Evolutionary conservation across 2,329 filamentous ascomycete genomes (phyloP), one percentile per base, ranked within the genome.

Genomic region (Fusarium sp.): DNA sequence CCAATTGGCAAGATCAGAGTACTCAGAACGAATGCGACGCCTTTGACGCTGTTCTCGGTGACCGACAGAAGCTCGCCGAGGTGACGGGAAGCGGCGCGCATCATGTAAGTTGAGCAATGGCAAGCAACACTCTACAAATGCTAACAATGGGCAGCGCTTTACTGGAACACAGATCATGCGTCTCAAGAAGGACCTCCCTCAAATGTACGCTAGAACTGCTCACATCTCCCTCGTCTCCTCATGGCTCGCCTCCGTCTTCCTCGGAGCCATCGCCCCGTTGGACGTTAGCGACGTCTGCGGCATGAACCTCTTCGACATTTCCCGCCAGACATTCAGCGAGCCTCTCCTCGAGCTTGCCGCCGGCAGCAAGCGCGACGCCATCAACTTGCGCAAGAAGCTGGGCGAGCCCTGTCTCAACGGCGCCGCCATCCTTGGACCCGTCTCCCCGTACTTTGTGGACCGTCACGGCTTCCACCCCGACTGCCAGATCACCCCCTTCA

Each of bases 1-100:
- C 96, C 7, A 99, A 98, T 79, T 99, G 96, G 96, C 96, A 98
- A 81, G 96, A 99, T 79, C 91, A 94, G 67, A 97, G 93, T 81
- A 98, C 96, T 2, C 93, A 97, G 82, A 85, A 85, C 71, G 92
- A 99, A 81, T 97, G 94, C 77, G 93, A 97, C 78, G 85, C 87
- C 68, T 98, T 98, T 76, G 94, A 98, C 78, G 85, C 83, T 5
- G 83, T 84, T 58, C 81, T 97, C 7, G 92, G 91, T 1, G 84
- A 84, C 6, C 83, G 87, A 2, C 85, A 90, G 74, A 84, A 85
- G 67, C 81, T 99, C 73, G 96, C 96, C 0, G 81, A 90, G 57
- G 88, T 87, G 18, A 97, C 96, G 9, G 96, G 96, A 29, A 97
- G 95, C 78, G 91, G 93, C 71, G 96, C 96, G 4, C 96, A 99